Evolutionary conservation across 2,329 filamentous ascomycete species (phyloP).

Genomic region (Aspergillus oerlinghausenensis): DNA sequence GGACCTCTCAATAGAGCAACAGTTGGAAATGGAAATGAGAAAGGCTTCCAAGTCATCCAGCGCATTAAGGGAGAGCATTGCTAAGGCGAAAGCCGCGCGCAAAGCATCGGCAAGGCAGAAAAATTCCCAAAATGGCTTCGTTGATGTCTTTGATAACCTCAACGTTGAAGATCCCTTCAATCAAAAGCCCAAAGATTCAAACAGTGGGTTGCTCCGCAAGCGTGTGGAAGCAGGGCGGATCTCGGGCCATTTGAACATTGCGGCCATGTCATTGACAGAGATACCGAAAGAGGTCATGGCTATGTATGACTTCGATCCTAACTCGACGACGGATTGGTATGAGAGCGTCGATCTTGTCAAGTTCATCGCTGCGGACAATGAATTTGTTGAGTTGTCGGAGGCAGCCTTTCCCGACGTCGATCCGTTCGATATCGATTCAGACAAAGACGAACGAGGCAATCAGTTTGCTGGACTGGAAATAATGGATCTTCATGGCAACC

Average conservation of each 20-base stretch:
- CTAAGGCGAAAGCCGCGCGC: conserved; percentile 81
- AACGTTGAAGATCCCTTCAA: conserved; percentile 49
- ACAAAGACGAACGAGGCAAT: conserved; percentile 63
- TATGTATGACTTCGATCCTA: conserved; percentile 80
- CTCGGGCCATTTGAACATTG: conserved; percentile 81
- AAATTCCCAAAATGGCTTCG: conserved; percentile 16
- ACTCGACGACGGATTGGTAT: conserved; percentile 69
- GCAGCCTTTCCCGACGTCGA: conserved; percentile 70
- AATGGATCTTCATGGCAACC: conserved; percentile 82
- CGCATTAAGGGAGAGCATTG: conserved; percentile 83
- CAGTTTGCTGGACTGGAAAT: conserved; percentile 79
- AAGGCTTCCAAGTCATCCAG: conserved; percentile 65
- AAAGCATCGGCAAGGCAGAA: conserved; percentile 45
- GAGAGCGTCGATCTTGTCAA: conserved; percentile 84
- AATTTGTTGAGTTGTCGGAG: conserved; percentile 70
- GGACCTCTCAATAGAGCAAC: conserved; percentile 27
- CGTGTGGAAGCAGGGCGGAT: conserved; percentile 68
- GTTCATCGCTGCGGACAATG: conserved; percentile 85
- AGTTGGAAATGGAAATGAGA: conserved; percentile 30
- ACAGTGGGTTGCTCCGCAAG: conserved; percentile 65
- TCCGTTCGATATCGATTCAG: conserved; percentile 53
- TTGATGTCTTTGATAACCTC: conserved; percentile 46
- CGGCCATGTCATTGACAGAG: conserved; percentile 71
- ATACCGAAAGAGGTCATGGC: conserved; percentile 78
- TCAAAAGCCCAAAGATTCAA: conserved; percentile 55